A percentile compares a stretch with the other conserved stretches of the same genome.
phyloP scores from a whole-genome alignment of 805 yeast genomes.

The Cyberlindnera nakhonratchasimensis region DNA sequence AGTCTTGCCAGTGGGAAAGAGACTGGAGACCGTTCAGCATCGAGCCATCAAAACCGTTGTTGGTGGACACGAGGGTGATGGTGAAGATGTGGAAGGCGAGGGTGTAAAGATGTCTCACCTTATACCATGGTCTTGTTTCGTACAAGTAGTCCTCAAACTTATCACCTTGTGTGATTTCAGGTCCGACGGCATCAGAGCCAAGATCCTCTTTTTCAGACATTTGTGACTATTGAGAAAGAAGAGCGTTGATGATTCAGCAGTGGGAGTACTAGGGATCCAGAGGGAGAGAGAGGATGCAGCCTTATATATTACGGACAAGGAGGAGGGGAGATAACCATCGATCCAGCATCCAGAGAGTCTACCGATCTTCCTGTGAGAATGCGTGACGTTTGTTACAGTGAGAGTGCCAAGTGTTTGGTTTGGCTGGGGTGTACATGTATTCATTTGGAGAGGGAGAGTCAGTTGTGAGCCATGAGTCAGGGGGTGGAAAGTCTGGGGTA shows the following conservation, averaged over 20 bases:
- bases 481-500: no score
- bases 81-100: constrained; percentile 37
- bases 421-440: no score
- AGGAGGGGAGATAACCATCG: no score
- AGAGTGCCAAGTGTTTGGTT: no score
- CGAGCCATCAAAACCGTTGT: constrained; percentile 29
- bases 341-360: no score
- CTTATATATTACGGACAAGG: no score
- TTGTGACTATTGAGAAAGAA: background rate
- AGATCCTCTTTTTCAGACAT: background rate
- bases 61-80: constrained; percentile 40
- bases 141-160: constrained; percentile 4
- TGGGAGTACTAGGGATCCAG: background rate
- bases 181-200: background rate
- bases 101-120: constrained; percentile 34
- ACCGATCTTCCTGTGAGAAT: no score
- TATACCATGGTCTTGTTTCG: constrained; percentile 7
- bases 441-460: no score
- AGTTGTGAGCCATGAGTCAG: no score
- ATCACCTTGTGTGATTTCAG: background rate
- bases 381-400: no score
- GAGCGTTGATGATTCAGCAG: background rate
- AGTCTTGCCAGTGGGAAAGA: constrained; percentile 36
- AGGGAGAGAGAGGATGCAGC: no score
- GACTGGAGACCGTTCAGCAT: constrained; percentile 49